A percentile compares a stretch with the other conserved stretches of the same genome.
These are phyloP conservation scores for Macaranga tanarius DNA, from an alignment of 441 rosid species.

Conservation along the genomic window DNA sequence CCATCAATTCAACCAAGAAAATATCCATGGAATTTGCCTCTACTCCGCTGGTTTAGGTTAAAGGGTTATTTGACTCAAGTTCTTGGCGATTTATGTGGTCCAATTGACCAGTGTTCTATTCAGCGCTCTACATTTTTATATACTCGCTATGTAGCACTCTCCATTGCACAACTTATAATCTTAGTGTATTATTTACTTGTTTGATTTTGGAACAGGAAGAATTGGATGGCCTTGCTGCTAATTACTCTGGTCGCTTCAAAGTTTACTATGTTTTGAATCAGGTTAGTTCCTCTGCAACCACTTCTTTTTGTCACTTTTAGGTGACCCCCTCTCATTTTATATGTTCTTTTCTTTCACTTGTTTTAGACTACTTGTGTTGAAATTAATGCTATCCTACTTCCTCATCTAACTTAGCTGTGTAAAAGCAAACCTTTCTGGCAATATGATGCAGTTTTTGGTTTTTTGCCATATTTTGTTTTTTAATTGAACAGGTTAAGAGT, in stretches of 20 bases:
- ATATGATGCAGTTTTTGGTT: neutral
- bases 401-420: neutral
- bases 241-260: constrained; percentile 65
- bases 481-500: neutral
- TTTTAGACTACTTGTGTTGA: no score
- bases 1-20: neutral
- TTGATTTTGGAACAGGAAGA: constrained; percentile 56
- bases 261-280: constrained; percentile 83
- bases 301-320: neutral
- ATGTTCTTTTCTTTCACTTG: no score
- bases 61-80: neutral
- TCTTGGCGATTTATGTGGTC: neutral
- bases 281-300: constrained; percentile 40
- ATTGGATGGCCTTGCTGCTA: constrained; percentile 62
- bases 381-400: neutral
- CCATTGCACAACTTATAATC: no score
- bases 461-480: neutral
- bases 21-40: neutral
- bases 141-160: no score
- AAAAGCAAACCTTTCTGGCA: neutral
- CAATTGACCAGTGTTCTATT: neutral
- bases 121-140: neutral
- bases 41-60: neutral
- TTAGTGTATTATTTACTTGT: neutral
- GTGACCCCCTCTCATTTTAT: neutral